Percentiles rank a stretch among this genome's conserved stretches.
Conservation (phyloP, 805 yeast species). For the Saccharomycopsis babjevae region DNA sequence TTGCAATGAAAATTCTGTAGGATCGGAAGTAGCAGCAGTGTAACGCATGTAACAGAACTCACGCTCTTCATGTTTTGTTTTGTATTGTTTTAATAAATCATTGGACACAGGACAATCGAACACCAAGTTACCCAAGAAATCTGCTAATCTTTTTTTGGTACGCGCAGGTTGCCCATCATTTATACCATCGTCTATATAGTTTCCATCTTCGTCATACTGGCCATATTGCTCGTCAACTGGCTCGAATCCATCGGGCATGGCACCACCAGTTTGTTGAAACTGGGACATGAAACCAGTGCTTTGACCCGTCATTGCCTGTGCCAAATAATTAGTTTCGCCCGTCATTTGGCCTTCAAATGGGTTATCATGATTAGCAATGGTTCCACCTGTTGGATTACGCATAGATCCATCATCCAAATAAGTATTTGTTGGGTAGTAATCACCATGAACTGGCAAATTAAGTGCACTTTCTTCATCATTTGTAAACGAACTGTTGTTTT, state of each 20-base stretch:
- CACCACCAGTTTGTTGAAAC: neutral
- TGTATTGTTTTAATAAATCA: slow-evolving; percentile 45
- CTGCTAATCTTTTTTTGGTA: slow-evolving; percentile 17
- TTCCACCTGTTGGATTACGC: slow-evolving; percentile 4
- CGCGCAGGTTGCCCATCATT: neutral
- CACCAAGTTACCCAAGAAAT: slow-evolving; percentile 57
- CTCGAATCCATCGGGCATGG: neutral
- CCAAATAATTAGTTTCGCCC: slow-evolving; percentile 11
- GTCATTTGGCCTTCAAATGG: slow-evolving; percentile 18
- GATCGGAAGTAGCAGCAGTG: slow-evolving; percentile 92
- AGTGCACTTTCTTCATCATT: slow-evolving; percentile 12
- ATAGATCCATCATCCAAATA: slow-evolving; percentile 13
- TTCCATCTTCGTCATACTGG: slow-evolving; percentile 13
- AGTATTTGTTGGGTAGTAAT: slow-evolving; percentile 18
- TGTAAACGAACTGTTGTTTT: slow-evolving; percentile 2
- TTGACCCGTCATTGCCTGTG: slow-evolving; percentile 8
- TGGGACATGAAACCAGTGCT: slow-evolving; percentile 3
- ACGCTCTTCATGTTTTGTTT: slow-evolving; percentile 24
- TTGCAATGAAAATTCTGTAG: slow-evolving; percentile 50
- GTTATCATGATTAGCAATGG: slow-evolving; percentile 7
- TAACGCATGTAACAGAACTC: slow-evolving; percentile 85
- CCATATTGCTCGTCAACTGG: slow-evolving; percentile 2
- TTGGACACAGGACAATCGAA: slow-evolving; percentile 86
- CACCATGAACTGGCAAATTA: slow-evolving; percentile 17
- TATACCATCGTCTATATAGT: slow-evolving; percentile 7